phyloP scores from a whole-genome alignment of 495 filamentous ascomycete genomes.

The Filosporella fistucella region DNA sequence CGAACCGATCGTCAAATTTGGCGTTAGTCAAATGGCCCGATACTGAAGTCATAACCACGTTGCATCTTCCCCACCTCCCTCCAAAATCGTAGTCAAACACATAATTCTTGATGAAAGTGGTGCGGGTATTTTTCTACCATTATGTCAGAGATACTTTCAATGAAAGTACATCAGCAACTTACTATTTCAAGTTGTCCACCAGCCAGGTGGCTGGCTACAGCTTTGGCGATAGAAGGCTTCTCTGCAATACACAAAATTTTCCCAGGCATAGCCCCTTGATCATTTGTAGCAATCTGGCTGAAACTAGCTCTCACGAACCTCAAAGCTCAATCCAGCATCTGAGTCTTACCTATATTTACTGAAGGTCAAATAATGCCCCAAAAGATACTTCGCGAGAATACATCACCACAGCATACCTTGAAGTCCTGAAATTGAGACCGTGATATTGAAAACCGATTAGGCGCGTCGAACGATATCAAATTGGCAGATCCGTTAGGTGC shows the following conservation, averaged over 20 bases:
- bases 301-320: too few relatives aligned
- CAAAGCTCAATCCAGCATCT: too few relatives aligned
- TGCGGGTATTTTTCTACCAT: slow-evolving; percentile 51
- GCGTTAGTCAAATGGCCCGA: slow-evolving; percentile 73
- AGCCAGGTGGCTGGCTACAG: slow-evolving; percentile 83
- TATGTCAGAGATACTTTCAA: neutral
- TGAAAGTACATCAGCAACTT: slow-evolving; percentile 28
- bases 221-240: slow-evolving; percentile 93
- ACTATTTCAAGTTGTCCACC: slow-evolving; percentile 69
- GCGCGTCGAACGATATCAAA: too few relatives aligned
- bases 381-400: too few relatives aligned
- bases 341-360: too few relatives aligned
- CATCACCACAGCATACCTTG: too few relatives aligned
- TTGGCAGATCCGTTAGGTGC: too few relatives aligned
- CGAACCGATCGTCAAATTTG: slow-evolving; percentile 65
- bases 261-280: slow-evolving; percentile 14
- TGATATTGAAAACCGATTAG: too few relatives aligned
- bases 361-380: too few relatives aligned
- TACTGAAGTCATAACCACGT: slow-evolving; percentile 90
- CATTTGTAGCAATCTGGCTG: too few relatives aligned
- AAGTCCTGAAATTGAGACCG: too few relatives aligned
- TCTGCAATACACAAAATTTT: slow-evolving; percentile 85
- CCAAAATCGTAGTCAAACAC: slow-evolving; percentile 85
- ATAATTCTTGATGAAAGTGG: slow-evolving; percentile 89
- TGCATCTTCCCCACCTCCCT: slow-evolving; percentile 70